Percentiles rank a stretch among this genome's conserved stretches.
phyloP scores from a whole-genome alignment of 305 asterid species.

The Lippia alba region DNA sequence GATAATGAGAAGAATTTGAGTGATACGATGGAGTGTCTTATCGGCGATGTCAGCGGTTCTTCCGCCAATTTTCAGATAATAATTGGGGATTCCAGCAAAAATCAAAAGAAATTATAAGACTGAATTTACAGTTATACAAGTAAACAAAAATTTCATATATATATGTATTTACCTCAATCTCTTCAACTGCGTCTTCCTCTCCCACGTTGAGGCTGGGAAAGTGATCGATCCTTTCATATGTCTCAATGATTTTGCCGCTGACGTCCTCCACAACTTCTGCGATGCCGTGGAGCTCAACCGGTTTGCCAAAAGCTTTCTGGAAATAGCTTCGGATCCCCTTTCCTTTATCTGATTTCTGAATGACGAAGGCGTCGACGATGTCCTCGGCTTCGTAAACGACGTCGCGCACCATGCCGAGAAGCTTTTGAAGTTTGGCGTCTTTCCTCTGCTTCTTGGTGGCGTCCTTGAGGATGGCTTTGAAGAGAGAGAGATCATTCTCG shows the following conservation, averaged over 20 bases:
- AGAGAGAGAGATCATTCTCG: conserved; percentile 8
- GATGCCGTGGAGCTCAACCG: neutral
- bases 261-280: conserved; percentile 2
- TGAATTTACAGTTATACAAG: no score
- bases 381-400: conserved; percentile 26
- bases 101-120: no score
- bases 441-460: neutral
- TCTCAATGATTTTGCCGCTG: neutral
- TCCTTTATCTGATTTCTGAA: neutral
- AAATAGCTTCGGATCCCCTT: neutral
- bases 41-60: no score
- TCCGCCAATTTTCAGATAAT: no score
- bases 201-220: neutral
- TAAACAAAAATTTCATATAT: no score
- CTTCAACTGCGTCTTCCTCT: no score
- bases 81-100: no score
- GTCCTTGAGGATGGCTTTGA: conserved; percentile 15
- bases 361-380: conserved; percentile 13
- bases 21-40: no score
- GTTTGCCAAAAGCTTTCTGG: neutral
- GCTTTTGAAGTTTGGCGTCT: neutral
- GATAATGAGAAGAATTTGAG: no score
- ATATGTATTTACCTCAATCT: no score
- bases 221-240: neutral
- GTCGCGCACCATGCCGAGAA: conserved; percentile 14